Conservation (phyloP, 2,329 filamentous ascomycete genomes). For the Sclerotinia trifoliorum region DNA sequence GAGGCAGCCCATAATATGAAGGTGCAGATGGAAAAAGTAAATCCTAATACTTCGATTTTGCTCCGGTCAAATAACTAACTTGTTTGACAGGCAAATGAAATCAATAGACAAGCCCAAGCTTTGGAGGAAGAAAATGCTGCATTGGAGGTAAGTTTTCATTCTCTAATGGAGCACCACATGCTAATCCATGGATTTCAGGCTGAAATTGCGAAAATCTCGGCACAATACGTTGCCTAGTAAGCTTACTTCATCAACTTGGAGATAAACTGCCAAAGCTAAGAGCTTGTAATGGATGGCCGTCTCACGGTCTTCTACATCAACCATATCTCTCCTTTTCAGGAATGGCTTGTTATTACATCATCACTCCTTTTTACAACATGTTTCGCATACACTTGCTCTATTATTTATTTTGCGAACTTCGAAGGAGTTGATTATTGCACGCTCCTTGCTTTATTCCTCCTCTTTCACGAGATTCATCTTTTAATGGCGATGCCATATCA, state of each 20-base stretch:
- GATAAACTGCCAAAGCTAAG: neutral
- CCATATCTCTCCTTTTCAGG: neutral
- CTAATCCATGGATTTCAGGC: conserved; percentile 7
- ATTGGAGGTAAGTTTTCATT: conserved; percentile 21
- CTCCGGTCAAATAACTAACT: neutral
- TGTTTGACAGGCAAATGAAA: conserved; percentile 11
- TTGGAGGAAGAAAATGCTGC: conserved; percentile 24
- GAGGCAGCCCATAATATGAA: neutral
- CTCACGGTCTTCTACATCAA: neutral
- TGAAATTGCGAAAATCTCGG: conserved; percentile 1
- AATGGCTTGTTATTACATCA: neutral
- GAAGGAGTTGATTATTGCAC: neutral
- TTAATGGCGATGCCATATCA: neutral
- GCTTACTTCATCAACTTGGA: too few relatives aligned
- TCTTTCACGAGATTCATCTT: neutral
- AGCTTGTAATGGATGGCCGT: neutral
- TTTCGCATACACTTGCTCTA: neutral
- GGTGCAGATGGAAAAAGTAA: conserved; percentile 6
- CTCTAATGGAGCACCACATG: neutral
- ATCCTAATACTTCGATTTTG: neutral
- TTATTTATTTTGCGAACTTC: neutral
- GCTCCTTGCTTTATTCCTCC: neutral
- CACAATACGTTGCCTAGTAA: neutral
- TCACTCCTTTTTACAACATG: neutral
- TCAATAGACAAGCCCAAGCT: conserved; percentile 18